phyloP scores from a whole-genome alignment of 2,329 filamentous ascomycete genomes.

The Rhexocercosporidium sp. region DNA sequence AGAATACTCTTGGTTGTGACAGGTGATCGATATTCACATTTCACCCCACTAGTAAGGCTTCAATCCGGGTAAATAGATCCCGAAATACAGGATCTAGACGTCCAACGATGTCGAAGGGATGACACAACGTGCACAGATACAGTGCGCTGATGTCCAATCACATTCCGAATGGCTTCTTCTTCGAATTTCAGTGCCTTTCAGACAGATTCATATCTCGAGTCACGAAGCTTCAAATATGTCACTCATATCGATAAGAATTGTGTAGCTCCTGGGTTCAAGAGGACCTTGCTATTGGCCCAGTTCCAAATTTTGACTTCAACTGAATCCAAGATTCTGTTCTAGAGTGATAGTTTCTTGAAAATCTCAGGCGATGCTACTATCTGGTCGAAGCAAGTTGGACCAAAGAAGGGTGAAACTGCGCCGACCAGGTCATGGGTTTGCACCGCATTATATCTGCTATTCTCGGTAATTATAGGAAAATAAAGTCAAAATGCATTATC shows the following conservation, averaged over 20 bases:
- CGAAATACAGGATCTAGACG: neutral
- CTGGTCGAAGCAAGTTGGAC: neutral
- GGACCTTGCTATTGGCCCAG: neutral
- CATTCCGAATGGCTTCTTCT: neutral
- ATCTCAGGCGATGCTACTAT: neutral
- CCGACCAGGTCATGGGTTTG: no score
- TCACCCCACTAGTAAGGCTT: neutral
- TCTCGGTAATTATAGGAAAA: neutral
- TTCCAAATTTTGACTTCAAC: neutral
- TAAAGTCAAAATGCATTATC: neutral
- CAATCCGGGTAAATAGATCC: neutral
- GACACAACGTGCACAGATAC: neutral
- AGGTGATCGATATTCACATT: neutral
- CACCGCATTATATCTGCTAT: neutral
- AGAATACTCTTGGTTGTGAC: neutral
- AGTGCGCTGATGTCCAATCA: neutral
- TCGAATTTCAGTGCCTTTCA: neutral
- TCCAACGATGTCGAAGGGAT: neutral
- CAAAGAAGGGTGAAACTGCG: neutral
- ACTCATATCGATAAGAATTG: neutral
- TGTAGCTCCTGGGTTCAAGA: neutral
- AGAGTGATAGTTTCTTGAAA: neutral
- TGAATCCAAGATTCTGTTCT: neutral
- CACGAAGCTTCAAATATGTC: neutral
- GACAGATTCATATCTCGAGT: neutral